A percentile compares a stretch with the other conserved stretches of the same genome.
Evolutionary conservation across 2,329 filamentous ascomycete species (phyloP).

Genomic region (Cadophora sp.): DNA sequence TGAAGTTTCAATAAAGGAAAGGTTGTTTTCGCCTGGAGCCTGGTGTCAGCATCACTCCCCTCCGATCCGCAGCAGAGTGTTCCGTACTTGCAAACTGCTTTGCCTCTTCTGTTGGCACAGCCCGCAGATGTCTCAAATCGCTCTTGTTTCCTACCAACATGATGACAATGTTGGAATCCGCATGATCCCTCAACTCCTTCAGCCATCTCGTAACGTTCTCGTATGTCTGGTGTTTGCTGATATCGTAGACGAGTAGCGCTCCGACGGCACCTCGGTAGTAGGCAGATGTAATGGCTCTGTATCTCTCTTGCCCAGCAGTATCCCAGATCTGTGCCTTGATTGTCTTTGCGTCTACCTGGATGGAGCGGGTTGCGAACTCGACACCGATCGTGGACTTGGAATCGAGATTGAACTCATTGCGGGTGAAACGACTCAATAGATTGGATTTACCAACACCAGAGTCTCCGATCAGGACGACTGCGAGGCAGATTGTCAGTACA

Average conservation of each 20-base stretch:
- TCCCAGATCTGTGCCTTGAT: constrained; percentile 99
- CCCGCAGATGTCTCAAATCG: constrained; percentile 97
- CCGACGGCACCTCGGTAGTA: constrained; percentile 99
- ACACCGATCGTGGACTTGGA: constrained; percentile 99
- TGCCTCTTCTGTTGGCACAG: constrained; percentile 96
- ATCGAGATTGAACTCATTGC: constrained; percentile 99
- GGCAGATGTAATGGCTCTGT: constrained; percentile 97
- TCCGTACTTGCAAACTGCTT: constrained; percentile 92
- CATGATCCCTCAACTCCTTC: constrained; percentile 97
- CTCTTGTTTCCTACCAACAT: constrained; percentile 99
- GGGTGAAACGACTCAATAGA: constrained; percentile 98
- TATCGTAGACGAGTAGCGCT: constrained; percentile 97
- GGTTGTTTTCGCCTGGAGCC: constrained; percentile 85
- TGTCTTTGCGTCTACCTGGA: constrained; percentile 98
- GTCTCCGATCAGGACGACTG: constrained; percentile 98
- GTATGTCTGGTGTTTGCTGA: constrained; percentile 99
- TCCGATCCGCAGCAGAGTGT: constrained; percentile 9
- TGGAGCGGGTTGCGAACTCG: constrained; percentile 97
- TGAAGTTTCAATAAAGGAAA: constrained; percentile 99
- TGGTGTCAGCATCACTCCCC: constrained; percentile 41
- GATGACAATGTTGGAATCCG: constrained; percentile 98
- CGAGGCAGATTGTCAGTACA: constrained; percentile 43
- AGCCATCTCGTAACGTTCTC: constrained; percentile 99
- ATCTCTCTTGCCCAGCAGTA: constrained; percentile 97
- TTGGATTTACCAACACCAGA: constrained; percentile 99